A percentile compares a stretch with the other conserved stretches of the same genome.
phyloP scores from a whole-genome alignment of 179 eudicot genomes.

The Spinacia oleracea region DNA sequence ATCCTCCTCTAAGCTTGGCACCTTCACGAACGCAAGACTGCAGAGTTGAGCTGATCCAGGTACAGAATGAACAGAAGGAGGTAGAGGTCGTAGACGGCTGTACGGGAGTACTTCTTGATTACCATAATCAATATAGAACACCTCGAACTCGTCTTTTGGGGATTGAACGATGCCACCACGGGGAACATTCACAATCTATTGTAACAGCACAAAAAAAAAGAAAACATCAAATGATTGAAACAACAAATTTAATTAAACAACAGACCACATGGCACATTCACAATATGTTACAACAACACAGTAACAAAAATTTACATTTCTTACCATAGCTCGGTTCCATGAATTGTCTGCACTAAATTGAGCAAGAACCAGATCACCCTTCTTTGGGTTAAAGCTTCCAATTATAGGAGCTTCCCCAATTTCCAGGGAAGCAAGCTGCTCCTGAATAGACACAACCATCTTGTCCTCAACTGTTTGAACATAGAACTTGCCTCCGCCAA shows the following conservation, averaged over 20 bases:
- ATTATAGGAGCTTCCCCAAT: constrained; percentile 73
- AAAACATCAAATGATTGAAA: background rate
- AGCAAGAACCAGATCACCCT: constrained; percentile 89
- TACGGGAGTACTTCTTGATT: constrained; percentile 84
- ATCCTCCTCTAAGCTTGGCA: constrained; percentile 79
- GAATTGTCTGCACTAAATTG: constrained; percentile 87
- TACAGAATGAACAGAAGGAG: constrained; percentile 61
- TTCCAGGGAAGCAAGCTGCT: constrained; percentile 75
- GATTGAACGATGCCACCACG: constrained; percentile 65
- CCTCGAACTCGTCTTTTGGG: constrained; percentile 71
- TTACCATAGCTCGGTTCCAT: constrained; percentile 98
- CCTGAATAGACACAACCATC: constrained; percentile 69
- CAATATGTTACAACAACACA: background rate
- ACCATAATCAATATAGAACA: constrained; percentile 92
- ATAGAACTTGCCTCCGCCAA: constrained; percentile 89
- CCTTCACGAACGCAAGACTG: constrained; percentile 78
- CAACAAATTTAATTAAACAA: background rate
- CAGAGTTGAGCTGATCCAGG: constrained; percentile 88
- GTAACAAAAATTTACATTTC: background rate
- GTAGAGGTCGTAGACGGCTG: constrained; percentile 67
- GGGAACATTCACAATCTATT: constrained; percentile 78
- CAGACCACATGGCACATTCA: background rate
- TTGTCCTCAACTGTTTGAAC: constrained; percentile 75
- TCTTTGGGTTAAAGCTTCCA: constrained; percentile 80
- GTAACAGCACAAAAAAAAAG: constrained; percentile 2